phyloP scores from a whole-genome alignment of 495 filamentous ascomycete genomes.

The Hyaloscypha bicolor region DNA sequence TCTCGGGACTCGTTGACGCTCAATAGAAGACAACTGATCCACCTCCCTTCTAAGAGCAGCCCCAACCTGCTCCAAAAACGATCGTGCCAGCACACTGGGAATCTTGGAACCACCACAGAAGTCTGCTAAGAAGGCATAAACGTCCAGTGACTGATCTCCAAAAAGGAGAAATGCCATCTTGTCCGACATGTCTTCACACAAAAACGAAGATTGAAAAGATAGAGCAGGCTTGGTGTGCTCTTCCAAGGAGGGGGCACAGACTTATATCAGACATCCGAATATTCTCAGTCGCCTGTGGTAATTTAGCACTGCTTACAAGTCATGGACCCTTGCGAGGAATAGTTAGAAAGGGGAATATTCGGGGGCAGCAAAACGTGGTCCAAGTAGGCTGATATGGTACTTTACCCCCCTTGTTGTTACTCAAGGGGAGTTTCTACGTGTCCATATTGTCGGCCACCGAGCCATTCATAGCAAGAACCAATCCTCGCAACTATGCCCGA shows the following conservation, averaged over 20 bases:
- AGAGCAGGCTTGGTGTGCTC: neutral
- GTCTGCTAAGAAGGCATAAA: conserved; percentile 64
- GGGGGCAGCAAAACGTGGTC: neutral
- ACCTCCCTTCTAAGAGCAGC: conserved; percentile 67
- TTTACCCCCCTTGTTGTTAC: neutral
- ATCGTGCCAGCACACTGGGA: conserved; percentile 63
- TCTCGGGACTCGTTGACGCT: conserved; percentile 63
- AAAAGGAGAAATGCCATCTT: conserved; percentile 59
- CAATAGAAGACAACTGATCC: conserved; percentile 56
- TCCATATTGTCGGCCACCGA: neutral
- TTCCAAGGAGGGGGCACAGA: neutral
- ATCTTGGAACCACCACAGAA: conserved; percentile 57
- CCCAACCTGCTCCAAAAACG: conserved; percentile 65
- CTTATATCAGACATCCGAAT: conserved; percentile 5
- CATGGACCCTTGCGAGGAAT: neutral
- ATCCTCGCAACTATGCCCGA: neutral
- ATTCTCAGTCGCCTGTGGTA: neutral
- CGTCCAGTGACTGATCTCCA: conserved; percentile 80
- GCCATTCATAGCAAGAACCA: neutral
- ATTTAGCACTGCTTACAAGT: neutral
- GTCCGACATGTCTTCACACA: conserved; percentile 24
- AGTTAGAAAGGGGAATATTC: neutral
- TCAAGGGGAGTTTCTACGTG: neutral
- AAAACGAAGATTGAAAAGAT: neutral
- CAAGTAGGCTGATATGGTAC: neutral